Evolutionary conservation across 768 basidiomycete genomes (phyloP).

Genomic region (Sarcodon sp.): DNA sequence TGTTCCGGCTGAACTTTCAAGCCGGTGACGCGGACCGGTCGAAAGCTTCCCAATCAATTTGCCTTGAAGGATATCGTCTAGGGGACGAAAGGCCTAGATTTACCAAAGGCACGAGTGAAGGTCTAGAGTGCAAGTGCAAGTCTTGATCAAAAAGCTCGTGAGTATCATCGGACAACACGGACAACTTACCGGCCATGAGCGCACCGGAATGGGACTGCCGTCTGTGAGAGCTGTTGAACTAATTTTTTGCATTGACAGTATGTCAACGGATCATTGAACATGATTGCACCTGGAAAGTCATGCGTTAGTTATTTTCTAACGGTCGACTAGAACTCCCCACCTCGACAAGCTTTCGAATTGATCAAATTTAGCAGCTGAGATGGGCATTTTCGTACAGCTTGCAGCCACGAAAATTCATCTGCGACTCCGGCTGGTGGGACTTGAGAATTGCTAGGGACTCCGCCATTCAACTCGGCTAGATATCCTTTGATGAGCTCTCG

Average conservation of each 20-base stretch:
- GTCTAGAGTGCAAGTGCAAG: constrained; percentile 30
- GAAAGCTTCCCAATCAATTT: not conserved
- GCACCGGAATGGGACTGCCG: constrained; percentile 86
- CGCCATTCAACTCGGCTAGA: constrained; percentile 16
- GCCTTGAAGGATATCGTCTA: not conserved
- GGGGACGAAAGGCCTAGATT: not conserved
- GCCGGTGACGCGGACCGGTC: not conserved
- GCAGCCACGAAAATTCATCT: constrained; percentile 36
- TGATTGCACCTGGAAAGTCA: constrained; percentile 65
- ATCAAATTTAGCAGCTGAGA: constrained; percentile 67
- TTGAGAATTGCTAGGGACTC: not conserved
- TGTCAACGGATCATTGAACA: constrained; percentile 84
- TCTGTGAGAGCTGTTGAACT: constrained; percentile 51
- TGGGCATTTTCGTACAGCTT: constrained; percentile 75
- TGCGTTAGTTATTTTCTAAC: not conserved
- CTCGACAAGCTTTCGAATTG: constrained; percentile 94
- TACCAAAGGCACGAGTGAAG: constrained; percentile 10
- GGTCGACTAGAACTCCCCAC: constrained; percentile 22
- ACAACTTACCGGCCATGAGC: constrained; percentile 75
- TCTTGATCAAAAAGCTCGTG: not conserved
- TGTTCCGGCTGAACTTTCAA: too few relatives aligned
- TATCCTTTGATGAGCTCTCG: constrained; percentile 65
- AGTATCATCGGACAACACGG: not conserved
- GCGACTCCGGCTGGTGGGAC: not conserved
- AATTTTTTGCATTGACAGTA: constrained; percentile 57